These are phyloP conservation scores for Petunia hybrid DNA, from an alignment of 305 asterid genomes.

Conservation along the genomic window DNA sequence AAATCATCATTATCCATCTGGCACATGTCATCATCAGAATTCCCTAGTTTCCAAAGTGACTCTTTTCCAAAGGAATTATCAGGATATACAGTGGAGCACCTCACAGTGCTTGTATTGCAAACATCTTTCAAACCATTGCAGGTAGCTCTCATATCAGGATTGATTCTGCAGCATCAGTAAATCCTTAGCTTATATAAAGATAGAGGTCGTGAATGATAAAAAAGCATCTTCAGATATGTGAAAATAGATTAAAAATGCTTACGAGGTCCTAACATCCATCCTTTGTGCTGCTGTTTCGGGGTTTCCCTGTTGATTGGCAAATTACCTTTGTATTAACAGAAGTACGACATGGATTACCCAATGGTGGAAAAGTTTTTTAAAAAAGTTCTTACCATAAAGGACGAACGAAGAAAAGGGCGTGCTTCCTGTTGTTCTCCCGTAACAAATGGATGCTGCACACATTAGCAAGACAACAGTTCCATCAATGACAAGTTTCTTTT, in stretches of 20 bases:
- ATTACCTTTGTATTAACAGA: constrained; percentile 18
- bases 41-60: constrained; percentile 69
- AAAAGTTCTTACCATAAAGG: constrained; percentile 63
- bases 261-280: constrained; percentile 70
- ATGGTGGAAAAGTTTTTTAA: constrained; percentile 15
- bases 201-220: constrained; percentile 10
- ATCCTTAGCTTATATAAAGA: constrained; percentile 3
- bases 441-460: constrained; percentile 92
- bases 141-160: constrained; percentile 59
- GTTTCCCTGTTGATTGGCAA: constrained; percentile 56
- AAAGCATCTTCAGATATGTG: constrained; percentile 32
- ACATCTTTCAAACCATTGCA: constrained; percentile 73
- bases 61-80: constrained; percentile 60
- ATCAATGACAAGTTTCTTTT: background rate
- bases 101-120: constrained; percentile 50
- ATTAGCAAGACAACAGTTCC: constrained; percentile 35
- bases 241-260: constrained; percentile 42
- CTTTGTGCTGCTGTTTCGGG: constrained; percentile 59
- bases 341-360: background rate
- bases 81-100: constrained; percentile 61
- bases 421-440: constrained; percentile 77
- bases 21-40: constrained; percentile 92
- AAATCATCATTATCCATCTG: constrained; percentile 71
- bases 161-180: constrained; percentile 60
- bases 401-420: constrained; percentile 59